Base-by-base conservation (phyloP, 805 yeast genomes). In the Teunomyces lycoperdinae region DNA sequence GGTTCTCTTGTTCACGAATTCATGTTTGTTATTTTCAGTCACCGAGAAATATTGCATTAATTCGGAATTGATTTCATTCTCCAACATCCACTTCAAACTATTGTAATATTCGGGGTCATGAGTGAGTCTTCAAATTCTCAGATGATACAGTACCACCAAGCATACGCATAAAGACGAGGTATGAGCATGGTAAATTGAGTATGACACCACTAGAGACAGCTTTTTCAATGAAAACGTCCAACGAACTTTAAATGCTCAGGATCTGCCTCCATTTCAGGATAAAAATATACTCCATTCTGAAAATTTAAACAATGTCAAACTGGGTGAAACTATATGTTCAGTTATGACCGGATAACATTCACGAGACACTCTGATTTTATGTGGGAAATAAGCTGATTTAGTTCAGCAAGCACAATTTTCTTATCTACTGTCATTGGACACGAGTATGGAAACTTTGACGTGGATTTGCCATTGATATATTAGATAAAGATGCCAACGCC, bases 291-390 rank as follows among this genome's bases (percentile, higher is more conserved):
- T 52, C 84, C 85, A 58, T 92, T 98, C 6, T 95, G 81, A 0
- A 0, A 96, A 87, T 1, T 85, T 74, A 63, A 92, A 94, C 52
- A 94, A 70, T 0, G 96, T 97, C 69, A 89, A 90, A 59, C 89
- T 96, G 0, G 98, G 95, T 62, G 92, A 90, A 70, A 94, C 89
- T 88, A 94, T 91, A 63, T 91, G 97, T 51, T 96, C 76, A 0
- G 96, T 84, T 41, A 94, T 67, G 4, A 91, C 96, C 63, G 90
- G 97, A 60, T 85, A 91, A 99, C 99, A 94, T 64, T 94, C 99
- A 60, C 99, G 77, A 0, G 97, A 88, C n/a, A 94, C 84, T 35
- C 99, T 99, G 20, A 17, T 17, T 17, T 17, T 3, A 17, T 17
- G 2, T 17, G 5, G 20, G 20, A 17, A 17, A 17, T 17, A 17